These are phyloP conservation scores for Rhipidocladum racemiflorum DNA, from an alignment of 176 grass and related monocot genomes.

Conservation along the genomic window DNA sequence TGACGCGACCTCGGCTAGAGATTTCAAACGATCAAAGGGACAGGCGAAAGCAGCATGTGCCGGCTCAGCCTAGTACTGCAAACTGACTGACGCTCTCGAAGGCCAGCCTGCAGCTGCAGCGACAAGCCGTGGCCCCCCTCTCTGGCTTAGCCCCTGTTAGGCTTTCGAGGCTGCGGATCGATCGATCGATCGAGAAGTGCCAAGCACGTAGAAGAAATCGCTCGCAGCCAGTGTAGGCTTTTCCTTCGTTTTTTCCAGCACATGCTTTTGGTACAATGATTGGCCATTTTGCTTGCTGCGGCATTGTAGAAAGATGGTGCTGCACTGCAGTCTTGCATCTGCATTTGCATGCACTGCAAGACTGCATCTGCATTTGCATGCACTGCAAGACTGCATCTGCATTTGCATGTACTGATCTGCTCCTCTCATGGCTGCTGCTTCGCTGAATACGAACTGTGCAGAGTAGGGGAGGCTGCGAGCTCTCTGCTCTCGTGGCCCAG, in stretches of 20 bases:
- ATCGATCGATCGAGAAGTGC: background rate
- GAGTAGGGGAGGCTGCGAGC: background rate
- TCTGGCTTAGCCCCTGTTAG: background rate
- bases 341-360: no score
- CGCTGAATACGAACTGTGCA: background rate
- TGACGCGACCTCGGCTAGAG: background rate
- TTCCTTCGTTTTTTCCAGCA: background rate
- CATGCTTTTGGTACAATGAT: slow-evolving; percentile 38
- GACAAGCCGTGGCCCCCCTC: background rate
- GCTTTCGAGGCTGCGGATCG: background rate
- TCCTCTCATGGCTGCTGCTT: background rate
- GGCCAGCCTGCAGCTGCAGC: background rate
- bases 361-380: background rate
- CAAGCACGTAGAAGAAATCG: background rate
- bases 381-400: background rate
- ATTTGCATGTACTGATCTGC: background rate
- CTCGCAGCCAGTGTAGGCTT: background rate
- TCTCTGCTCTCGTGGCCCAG: background rate
- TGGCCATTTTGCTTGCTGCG: background rate
- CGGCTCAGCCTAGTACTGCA: slow-evolving; percentile 2
- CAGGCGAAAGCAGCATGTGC: slow-evolving; percentile 1
- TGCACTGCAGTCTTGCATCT: no score
- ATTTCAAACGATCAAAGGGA: slow-evolving; percentile 31
- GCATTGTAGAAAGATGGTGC: background rate
- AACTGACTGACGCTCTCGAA: background rate